Evolutionary conservation across 2,329 filamentous ascomycete species (phyloP), one percentile per base, ranked within the genome.

Genomic region (Sphaerulina vaccinii): DNA sequence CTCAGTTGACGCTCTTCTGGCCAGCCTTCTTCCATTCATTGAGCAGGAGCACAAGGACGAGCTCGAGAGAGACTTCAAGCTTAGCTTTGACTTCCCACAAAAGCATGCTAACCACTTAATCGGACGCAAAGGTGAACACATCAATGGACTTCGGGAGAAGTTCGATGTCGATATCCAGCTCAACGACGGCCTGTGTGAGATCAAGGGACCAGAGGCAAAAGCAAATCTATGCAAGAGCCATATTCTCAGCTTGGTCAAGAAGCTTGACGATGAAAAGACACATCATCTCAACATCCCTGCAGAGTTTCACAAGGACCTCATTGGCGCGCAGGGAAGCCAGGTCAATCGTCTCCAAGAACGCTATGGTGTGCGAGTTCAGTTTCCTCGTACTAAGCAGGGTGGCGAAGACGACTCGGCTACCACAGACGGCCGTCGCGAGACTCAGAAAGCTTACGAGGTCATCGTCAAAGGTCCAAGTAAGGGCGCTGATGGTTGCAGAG

Each of bases 191-290:
- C 91, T 91, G 73, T 90, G 97, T 43, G 90, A 96, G 71, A 83
- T 99, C 62, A 96, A 95, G 77, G 93, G 95, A 21, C 92, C 93
- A 43, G 89, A 95, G 74, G 89, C 90, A 44, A 97, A 97, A 79
- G 90, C 91, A 1, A 90, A 96, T 70, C 83, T 84, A 43, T 90
- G 89, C 58, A 93, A 88, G 71, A 76, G 84, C 33, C 85, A 96
- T 66, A 96, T 99, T 61, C 77, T 85, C 57, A 80, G 84, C 33
- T 76, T 96, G 59, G 86, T 82, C 35, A 90, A 87, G 69, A 88
- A 88, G 68, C 81, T 95, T 64, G 90, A 95, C 47, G 93, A 99
- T 64, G 93, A 99, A 75, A 84, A 87, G 4, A 95, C 86, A 1
- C 86, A 95, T 70, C 77, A 83, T 10, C 78, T 99, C 49, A 95